A percentile compares a stretch with the other conserved stretches of the same genome.
Conservation (phyloP, 805 yeast genomes). For the Suhomyces sp. region DNA sequence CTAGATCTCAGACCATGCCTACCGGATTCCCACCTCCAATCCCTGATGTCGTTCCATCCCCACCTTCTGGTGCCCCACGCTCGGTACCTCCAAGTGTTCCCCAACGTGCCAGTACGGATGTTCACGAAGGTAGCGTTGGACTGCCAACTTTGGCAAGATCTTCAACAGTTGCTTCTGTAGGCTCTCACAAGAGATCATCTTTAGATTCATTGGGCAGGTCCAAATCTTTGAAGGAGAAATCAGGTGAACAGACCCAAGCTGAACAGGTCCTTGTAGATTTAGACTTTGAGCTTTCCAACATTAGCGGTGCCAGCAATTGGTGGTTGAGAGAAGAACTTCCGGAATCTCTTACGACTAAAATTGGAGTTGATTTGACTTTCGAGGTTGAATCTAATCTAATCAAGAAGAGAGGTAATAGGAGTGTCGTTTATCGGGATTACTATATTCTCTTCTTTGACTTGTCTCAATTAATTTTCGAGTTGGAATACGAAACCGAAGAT, state of each 20-base stretch:
- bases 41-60: conserved; percentile 12
- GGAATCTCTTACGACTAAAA: conserved; percentile 38
- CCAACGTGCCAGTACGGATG: conserved; percentile 15
- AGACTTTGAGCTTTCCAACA: conserved; percentile 28
- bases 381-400: conserved; percentile 64
- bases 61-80: conserved; percentile 1
- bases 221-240: conserved; percentile 14
- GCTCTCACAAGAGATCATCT: conserved; percentile 13
- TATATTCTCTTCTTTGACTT: conserved; percentile 72
- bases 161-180: conserved; percentile 14
- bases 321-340: conserved; percentile 66
- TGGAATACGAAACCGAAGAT: conserved; percentile 52
- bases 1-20: conserved; percentile 12
- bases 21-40: conserved; percentile 14
- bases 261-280: conserved; percentile 21
- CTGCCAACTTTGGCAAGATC: conserved; percentile 6
- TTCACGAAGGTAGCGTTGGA: neutral
- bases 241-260: conserved; percentile 27
- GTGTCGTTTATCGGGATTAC: conserved; percentile 54
- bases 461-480: conserved; percentile 59
- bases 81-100: neutral
- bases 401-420: conserved; percentile 55
- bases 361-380: conserved; percentile 50
- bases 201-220: conserved; percentile 15
- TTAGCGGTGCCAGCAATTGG: conserved; percentile 50